These are phyloP conservation scores for Ballota nigra DNA, from an alignment of 257 asterid species.

Conservation along the genomic window DNA sequence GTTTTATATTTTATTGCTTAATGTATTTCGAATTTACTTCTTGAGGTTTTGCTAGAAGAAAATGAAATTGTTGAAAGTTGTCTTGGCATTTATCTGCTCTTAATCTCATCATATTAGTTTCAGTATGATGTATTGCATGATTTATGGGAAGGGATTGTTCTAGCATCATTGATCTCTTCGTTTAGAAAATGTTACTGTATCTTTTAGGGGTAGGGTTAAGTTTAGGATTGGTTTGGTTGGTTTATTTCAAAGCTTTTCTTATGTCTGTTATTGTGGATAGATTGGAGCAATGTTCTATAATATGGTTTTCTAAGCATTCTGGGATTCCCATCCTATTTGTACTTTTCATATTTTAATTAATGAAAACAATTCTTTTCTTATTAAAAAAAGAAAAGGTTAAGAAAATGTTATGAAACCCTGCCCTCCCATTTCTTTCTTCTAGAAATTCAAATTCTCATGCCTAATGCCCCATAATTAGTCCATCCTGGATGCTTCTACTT, in stretches of 20 bases:
- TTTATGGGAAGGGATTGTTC: not conserved
- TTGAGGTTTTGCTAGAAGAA: not conserved
- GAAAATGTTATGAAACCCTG: not conserved
- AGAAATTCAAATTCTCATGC: not conserved
- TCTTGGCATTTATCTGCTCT: not conserved
- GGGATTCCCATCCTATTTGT: not conserved
- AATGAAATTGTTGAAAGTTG: not conserved
- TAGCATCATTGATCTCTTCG: not conserved
- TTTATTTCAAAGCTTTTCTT: not conserved
- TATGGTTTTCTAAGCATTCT: not conserved
- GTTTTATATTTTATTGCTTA: not conserved
- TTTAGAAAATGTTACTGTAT: not conserved
- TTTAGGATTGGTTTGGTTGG: not conserved
- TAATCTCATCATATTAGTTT: not conserved
- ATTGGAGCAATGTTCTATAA: not conserved
- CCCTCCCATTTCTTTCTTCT: not conserved
- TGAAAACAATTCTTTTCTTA: not conserved
- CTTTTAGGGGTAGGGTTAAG: not conserved
- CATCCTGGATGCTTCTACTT: not conserved
- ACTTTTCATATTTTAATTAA: not conserved
- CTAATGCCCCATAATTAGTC: not conserved
- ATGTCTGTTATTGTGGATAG: not conserved
- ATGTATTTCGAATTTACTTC: not conserved
- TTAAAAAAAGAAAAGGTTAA: not conserved
- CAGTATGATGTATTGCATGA: not conserved